Conservation (phyloP, 106 monocot species). For the Hemerocallis citrina region DNA sequence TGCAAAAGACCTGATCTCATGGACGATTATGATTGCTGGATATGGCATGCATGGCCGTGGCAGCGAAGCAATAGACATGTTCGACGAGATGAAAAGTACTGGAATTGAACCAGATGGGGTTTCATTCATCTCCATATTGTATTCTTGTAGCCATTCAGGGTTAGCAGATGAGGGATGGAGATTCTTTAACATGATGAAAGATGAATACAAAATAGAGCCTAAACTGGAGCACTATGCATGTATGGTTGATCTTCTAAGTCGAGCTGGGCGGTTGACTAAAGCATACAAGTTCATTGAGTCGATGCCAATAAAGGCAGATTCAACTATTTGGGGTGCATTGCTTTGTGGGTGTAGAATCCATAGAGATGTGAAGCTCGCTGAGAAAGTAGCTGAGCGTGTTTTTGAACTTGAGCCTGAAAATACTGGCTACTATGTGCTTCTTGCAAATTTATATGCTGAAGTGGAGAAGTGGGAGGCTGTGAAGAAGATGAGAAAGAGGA, state of each 20-base stretch:
- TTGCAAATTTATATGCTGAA: constrained; percentile 67
- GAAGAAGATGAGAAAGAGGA: constrained; percentile 38
- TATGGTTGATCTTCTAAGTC: constrained; percentile 73
- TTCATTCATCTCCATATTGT: constrained; percentile 47
- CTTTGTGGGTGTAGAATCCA: constrained; percentile 70
- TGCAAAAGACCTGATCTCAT: constrained; percentile 36
- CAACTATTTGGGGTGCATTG: constrained; percentile 60
- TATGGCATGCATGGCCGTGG: constrained; percentile 69
- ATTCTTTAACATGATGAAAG: constrained; percentile 62
- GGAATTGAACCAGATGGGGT: constrained; percentile 41
- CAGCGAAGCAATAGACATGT: constrained; percentile 30
- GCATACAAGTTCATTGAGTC: constrained; percentile 62
- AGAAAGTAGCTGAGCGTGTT: constrained; percentile 61
- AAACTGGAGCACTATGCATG: constrained; percentile 61
- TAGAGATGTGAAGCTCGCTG: constrained; percentile 65
- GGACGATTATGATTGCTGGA: constrained; percentile 64
- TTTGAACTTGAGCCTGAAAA: constrained; percentile 67
- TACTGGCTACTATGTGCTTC: constrained; percentile 57
- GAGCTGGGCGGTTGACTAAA: constrained; percentile 42
- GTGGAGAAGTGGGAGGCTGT: constrained; percentile 59
- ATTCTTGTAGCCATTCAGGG: constrained; percentile 64
- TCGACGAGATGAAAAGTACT: constrained; percentile 40
- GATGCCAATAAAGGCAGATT: constrained; percentile 63
- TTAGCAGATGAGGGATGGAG: constrained; percentile 50
- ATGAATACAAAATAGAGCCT: constrained; percentile 61